Percentiles rank a stretch among this genome's conserved stretches.
Evolutionary conservation across 148 eudicot species (phyloP).

Genomic region (Nepenthes mirabilis): DNA sequence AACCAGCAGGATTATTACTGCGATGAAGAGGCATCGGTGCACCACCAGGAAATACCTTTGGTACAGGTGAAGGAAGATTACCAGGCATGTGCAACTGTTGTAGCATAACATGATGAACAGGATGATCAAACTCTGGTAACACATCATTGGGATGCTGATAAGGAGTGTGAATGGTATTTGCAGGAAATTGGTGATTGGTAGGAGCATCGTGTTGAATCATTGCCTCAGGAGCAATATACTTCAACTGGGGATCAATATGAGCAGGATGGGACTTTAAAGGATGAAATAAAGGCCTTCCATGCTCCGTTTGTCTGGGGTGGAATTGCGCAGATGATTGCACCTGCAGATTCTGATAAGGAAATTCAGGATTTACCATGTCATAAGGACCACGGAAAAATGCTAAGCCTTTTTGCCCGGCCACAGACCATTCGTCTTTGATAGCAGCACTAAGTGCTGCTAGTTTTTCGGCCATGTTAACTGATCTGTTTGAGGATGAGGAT

Average conservation of each 20-base stretch:
- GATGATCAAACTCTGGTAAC: slow-evolving; percentile 44
- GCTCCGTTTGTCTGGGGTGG: slow-evolving; percentile 41
- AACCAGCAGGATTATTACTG: slow-evolving; percentile 28
- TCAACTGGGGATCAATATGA: slow-evolving; percentile 50
- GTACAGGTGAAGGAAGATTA: slow-evolving; percentile 29
- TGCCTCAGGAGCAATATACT: slow-evolving; percentile 47
- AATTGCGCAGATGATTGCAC: slow-evolving; percentile 31
- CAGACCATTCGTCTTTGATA: slow-evolving; percentile 26
- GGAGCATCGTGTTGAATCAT: slow-evolving; percentile 33
- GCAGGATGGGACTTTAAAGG: slow-evolving; percentile 44
- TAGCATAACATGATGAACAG: slow-evolving; percentile 36
- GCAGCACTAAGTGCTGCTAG: slow-evolving; percentile 39
- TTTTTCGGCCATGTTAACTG: slow-evolving; percentile 40
- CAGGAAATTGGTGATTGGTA: slow-evolving; percentile 42
- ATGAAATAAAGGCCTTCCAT: slow-evolving; percentile 39
- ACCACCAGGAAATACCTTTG: slow-evolving; percentile 41
- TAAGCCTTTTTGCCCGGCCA: slow-evolving; percentile 24
- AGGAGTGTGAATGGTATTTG: slow-evolving; percentile 42
- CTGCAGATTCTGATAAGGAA: slow-evolving; percentile 37
- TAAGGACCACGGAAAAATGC: slow-evolving; percentile 33
- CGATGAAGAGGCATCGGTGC: slow-evolving; percentile 36
- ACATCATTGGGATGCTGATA: slow-evolving; percentile 42
- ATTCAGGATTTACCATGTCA: slow-evolving; percentile 37
- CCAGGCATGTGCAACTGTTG: slow-evolving; percentile 63
- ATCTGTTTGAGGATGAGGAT: slow-evolving; percentile 24